phyloP scores from a whole-genome alignment of 148 eudicot genomes.

The Limonium bicolor region DNA sequence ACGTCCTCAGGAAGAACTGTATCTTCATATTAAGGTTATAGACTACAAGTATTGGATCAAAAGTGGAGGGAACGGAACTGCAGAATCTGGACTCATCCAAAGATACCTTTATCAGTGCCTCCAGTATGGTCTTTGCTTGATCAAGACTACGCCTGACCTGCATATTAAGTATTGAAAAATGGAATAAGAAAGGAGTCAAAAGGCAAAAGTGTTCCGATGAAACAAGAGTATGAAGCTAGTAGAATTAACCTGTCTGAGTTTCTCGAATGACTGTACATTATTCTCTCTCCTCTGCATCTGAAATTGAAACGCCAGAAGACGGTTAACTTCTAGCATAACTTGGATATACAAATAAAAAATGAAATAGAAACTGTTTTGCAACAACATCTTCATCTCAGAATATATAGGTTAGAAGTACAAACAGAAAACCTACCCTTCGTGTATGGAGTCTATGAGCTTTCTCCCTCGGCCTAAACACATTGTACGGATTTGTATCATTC shows the following conservation, averaged over 20 bases:
- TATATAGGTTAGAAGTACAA: no score
- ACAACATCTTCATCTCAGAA: no score
- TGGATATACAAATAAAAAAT: no score
- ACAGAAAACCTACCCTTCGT: conserved; percentile 52
- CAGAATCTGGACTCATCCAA: no score
- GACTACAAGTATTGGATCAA: no score
- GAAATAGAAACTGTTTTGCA: no score
- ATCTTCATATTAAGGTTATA: no score
- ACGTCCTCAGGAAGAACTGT: background rate
- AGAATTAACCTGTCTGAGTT: conserved; percentile 75
- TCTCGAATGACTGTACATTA: conserved; percentile 97
- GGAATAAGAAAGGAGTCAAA: no score
- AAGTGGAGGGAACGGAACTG: no score
- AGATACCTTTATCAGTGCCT: conserved; percentile 69
- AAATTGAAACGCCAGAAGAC: conserved; percentile 3
- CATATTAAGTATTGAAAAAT: conserved; percentile 3
- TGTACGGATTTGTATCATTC: conserved; percentile 94
- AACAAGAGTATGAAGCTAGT: background rate
- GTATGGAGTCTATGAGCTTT: conserved; percentile 95
- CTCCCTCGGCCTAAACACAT: conserved; percentile 96
- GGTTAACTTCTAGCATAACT: conserved; percentile 1
- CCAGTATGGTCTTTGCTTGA: conserved; percentile 78
- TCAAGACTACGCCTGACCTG: conserved; percentile 98
- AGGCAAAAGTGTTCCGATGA: no score
- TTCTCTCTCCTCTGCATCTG: conserved; percentile 99